phyloP scores from a whole-genome alignment of 768 basidiomycete species.

The Leccinellum albellum region DNA sequence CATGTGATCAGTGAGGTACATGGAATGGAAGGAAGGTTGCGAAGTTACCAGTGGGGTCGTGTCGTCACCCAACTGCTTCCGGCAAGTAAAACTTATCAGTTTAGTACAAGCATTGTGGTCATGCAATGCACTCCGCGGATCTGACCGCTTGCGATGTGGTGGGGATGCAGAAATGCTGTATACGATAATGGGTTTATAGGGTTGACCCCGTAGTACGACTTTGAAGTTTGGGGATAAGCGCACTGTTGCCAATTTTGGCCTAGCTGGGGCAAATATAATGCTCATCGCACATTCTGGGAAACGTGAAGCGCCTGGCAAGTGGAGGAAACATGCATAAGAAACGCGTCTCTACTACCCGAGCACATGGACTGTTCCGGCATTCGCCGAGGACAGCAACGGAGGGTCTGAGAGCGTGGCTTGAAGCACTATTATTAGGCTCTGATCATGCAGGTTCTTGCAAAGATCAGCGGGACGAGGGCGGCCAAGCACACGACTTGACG shows the following conservation, averaged over 20 bases:
- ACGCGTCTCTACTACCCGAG: background rate
- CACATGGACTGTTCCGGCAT: constrained; percentile 5
- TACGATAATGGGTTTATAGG: constrained; percentile 11
- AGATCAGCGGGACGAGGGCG: constrained; percentile 15
- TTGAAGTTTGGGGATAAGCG: constrained; percentile 6
- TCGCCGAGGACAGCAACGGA: constrained; percentile 15
- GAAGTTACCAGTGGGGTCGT: background rate
- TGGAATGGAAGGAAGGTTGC: constrained; percentile 15
- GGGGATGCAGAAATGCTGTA: constrained; percentile 7
- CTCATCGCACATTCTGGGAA: background rate
- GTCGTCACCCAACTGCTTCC: constrained; percentile 2
- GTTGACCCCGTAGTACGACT: constrained; percentile 9
- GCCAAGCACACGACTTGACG: constrained; percentile 2
- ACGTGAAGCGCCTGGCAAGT: background rate
- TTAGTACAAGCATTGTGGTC: background rate
- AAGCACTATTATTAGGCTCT: constrained; percentile 8
- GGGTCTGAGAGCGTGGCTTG: background rate
- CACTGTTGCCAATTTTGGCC: background rate
- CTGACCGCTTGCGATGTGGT: constrained; percentile 4
- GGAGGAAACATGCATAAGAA: background rate
- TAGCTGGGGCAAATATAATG: background rate
- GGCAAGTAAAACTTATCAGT: constrained; percentile 6
- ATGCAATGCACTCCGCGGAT: constrained; percentile 19
- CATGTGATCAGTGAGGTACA: constrained; percentile 8
- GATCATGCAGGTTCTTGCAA: constrained; percentile 12